Evolutionary conservation across 1,284 basidiomycete genomes (phyloP).

Genomic region (Ustilago sp.): DNA sequence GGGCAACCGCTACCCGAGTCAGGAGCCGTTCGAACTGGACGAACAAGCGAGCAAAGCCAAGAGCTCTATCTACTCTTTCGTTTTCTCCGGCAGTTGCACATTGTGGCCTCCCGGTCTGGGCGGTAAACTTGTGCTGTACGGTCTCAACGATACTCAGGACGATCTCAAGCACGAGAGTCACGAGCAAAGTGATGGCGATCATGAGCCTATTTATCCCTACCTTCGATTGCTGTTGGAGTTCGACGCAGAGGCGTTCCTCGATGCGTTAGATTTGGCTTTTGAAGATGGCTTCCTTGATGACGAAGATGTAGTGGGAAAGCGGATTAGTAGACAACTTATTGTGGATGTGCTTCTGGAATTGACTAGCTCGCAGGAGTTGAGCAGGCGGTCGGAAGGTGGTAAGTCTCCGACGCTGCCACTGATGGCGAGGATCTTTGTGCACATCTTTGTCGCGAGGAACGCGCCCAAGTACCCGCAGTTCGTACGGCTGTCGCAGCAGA

Average conservation of each 20-base stretch:
- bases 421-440: slow-evolving; percentile 77
- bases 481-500: slow-evolving; percentile 78
- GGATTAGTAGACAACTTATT: slow-evolving; percentile 81
- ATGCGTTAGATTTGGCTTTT: slow-evolving; percentile 92
- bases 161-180: slow-evolving; percentile 71
- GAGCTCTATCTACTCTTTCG: slow-evolving; percentile 72
- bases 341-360: slow-evolving; percentile 88
- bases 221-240: slow-evolving; percentile 84
- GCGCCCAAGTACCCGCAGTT: slow-evolving; percentile 96
- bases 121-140: slow-evolving; percentile 78
- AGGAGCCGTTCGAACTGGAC: slow-evolving; percentile 76
- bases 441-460: slow-evolving; percentile 96
- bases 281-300: slow-evolving; percentile 93
- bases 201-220: slow-evolving; percentile 79
- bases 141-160: slow-evolving; percentile 66
- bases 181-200: slow-evolving; percentile 73
- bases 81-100: slow-evolving; percentile 84
- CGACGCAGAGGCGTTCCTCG: slow-evolving; percentile 93
- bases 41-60: slow-evolving; percentile 74
- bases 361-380: slow-evolving; percentile 7
- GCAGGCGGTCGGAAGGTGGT: neutral
- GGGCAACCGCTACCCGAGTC: slow-evolving; percentile 87
- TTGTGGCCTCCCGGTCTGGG: slow-evolving; percentile 81
- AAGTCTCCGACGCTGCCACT: slow-evolving; percentile 26
- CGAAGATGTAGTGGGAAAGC: slow-evolving; percentile 70